Conservation (phyloP, 495 filamentous ascomycete genomes). For the Astrocystis sublimbata region DNA sequence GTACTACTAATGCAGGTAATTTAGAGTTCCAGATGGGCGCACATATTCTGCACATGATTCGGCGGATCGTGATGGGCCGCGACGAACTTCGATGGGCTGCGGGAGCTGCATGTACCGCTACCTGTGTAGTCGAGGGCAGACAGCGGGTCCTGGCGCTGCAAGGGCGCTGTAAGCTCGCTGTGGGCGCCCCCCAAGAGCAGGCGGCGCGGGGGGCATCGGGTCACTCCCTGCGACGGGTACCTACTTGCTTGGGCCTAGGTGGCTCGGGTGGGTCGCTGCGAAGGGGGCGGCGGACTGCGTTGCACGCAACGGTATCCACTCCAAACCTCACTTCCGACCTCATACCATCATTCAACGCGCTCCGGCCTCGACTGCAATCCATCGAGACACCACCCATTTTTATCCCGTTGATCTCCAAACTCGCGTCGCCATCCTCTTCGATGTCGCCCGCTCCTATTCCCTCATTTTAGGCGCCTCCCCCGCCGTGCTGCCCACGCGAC, state of each 20-base stretch:
- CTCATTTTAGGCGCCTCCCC: conserved; percentile 38
- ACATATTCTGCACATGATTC: too few species aligned
- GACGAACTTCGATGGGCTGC: not conserved
- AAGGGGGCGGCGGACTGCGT: conserved; percentile 1
- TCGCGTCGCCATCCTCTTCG: conserved; percentile 39
- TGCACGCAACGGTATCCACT: conserved; percentile 26
- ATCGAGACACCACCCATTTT: conserved; percentile 42
- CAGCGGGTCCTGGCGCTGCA: not conserved
- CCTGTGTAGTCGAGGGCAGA: not conserved
- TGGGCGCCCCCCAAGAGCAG: too few species aligned
- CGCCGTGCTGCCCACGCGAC: conserved; percentile 44
- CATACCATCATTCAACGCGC: conserved; percentile 46
- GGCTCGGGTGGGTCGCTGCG: too few species aligned
- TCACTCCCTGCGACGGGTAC: too few species aligned
- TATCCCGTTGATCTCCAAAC: conserved; percentile 36
- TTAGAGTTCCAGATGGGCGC: too few species aligned
- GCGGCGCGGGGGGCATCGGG: too few species aligned
- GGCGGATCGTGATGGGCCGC: too few species aligned
- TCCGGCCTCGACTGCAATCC: conserved; percentile 41
- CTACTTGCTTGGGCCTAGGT: too few species aligned
- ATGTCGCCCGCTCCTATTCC: conserved; percentile 42
- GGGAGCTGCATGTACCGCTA: not conserved
- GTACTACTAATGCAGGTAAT: too few species aligned
- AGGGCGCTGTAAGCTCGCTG: not conserved
- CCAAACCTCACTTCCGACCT: conserved; percentile 45